Base-by-base conservation (phyloP, 768 basidiomycete genomes). In the Coprinellus aureogranulatus region DNA sequence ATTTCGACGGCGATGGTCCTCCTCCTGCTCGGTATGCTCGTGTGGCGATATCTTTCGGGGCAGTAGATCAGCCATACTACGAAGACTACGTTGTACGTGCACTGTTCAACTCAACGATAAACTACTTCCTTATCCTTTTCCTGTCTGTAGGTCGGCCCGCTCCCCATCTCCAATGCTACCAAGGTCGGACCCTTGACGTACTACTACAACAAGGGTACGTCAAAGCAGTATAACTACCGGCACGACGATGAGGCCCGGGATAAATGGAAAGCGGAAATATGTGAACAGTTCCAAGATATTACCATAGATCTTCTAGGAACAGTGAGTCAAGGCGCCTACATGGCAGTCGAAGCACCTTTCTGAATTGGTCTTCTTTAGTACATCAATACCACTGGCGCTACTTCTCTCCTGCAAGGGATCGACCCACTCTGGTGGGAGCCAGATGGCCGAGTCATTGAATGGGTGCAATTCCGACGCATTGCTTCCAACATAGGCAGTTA, bases 131-230 rank as follows among this genome's bases (percentile, higher is more conserved):
- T n/a, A 34, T 6, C 6, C 14, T 34, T 14, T 34, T 34, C 34
- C 34, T 14, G 8, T 34, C 14, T 14, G 8, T 34, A 34, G 34
- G 34, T 34, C 34, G 34, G 34, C 8, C 34, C 34, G 14, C 34
- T 34, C 34, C 34, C 34, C 8, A 34, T 34, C 34, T 34, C 34
- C 8, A 34, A 34, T 14, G 14, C 8, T 6, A 34, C 34, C 8
- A 34, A 34, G 14, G 34, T 34, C 6, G 34, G 14, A 34, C 34
- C 34, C 34, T 52, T 52, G 51, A 52, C 51, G 4, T 52, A 52
- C 51, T 52, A 52, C 31, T 52, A 52, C 51, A 52, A 52, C 51
- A 52, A 52, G 31, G 51, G 51, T 12, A 52, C 51, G 28, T 52
- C 51, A 26, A 52, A 52, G 51, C 51, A 52, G 34, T 34, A 18